These are phyloP conservation scores for Candida stauntonica DNA, from an alignment of 805 yeast genomes.

Conservation along the genomic window DNA sequence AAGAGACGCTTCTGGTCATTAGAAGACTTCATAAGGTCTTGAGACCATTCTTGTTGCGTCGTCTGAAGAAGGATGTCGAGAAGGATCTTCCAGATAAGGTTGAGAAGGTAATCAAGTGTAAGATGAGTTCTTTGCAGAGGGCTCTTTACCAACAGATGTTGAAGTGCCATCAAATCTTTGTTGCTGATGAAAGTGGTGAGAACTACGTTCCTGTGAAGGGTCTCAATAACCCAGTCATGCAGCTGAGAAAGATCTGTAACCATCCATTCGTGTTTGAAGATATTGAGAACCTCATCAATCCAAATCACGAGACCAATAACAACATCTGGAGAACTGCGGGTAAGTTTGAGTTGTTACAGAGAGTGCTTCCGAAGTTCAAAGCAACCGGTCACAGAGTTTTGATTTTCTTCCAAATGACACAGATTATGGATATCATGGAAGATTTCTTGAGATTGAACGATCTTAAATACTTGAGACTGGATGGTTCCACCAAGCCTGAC, in stretches of 20 bases:
- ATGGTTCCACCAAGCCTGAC: slow-evolving; percentile 81
- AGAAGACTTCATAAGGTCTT: slow-evolving; percentile 83
- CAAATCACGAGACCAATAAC: slow-evolving; percentile 57
- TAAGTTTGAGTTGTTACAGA: slow-evolving; percentile 73
- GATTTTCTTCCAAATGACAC: slow-evolving; percentile 86
- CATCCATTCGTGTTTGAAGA: slow-evolving; percentile 87
- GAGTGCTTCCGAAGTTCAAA: slow-evolving; percentile 70
- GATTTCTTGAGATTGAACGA: slow-evolving; percentile 66
- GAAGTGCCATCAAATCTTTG: slow-evolving; percentile 61
- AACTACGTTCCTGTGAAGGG: slow-evolving; percentile 60
- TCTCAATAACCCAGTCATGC: slow-evolving; percentile 79
- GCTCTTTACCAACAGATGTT: slow-evolving; percentile 74
- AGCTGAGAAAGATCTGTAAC: slow-evolving; percentile 76
- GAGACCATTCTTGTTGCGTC: slow-evolving; percentile 78
- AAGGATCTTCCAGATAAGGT: slow-evolving; percentile 82
- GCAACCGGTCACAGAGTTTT: slow-evolving; percentile 73
- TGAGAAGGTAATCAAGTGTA: slow-evolving; percentile 78
- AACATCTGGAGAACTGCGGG: slow-evolving; percentile 75
- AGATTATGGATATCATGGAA: slow-evolving; percentile 87
- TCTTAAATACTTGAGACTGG: slow-evolving; percentile 70
- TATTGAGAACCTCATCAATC: slow-evolving; percentile 67
- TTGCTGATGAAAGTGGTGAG: slow-evolving; percentile 59
- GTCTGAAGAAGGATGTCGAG: slow-evolving; percentile 84
- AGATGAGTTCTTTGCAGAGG: slow-evolving; percentile 66
- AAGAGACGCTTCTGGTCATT: slow-evolving; percentile 76